phyloP scores from a whole-genome alignment of 2,329 filamentous ascomycete species.

The Seiridium unicorne region DNA sequence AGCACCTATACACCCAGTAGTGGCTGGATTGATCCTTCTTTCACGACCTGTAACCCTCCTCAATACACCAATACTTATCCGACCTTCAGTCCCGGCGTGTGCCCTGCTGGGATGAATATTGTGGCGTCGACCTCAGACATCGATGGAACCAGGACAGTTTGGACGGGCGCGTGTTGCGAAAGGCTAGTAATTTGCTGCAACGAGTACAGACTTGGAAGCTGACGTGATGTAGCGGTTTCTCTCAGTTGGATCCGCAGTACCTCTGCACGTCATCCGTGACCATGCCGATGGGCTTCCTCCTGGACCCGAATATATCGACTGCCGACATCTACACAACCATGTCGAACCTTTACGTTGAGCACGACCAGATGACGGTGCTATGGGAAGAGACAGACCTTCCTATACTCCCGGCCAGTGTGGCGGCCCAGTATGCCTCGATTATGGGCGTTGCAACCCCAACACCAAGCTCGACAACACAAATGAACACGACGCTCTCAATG shows the following conservation, averaged over 20 bases:
- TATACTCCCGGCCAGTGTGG: constrained; percentile 18
- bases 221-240: constrained; percentile 21
- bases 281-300: constrained; percentile 25
- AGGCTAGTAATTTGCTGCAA: constrained; percentile 14
- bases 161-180: constrained; percentile 27
- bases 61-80: constrained; percentile 22
- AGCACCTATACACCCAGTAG: constrained; percentile 24
- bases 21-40: constrained; percentile 29
- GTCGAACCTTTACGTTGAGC: constrained; percentile 22
- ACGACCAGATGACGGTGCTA: constrained; percentile 25
- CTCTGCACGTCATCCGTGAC: constrained; percentile 25
- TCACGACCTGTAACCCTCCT: constrained; percentile 23
- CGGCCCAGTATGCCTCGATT: constrained; percentile 21
- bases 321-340: constrained; percentile 27
- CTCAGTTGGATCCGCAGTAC: constrained; percentile 14
- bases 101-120: constrained; percentile 24
- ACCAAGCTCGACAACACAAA: not conserved
- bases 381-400: constrained; percentile 23
- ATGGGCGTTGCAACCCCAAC: constrained; percentile 16
- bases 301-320: constrained; percentile 25
- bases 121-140: constrained; percentile 14
- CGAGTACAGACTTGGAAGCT: not conserved
- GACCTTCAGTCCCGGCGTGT: constrained; percentile 28
- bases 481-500: not conserved
- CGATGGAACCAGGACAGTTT: constrained; percentile 15